Evolutionary conservation across 441 rosid species (phyloP).

Genomic region (Capsella rubella): DNA sequence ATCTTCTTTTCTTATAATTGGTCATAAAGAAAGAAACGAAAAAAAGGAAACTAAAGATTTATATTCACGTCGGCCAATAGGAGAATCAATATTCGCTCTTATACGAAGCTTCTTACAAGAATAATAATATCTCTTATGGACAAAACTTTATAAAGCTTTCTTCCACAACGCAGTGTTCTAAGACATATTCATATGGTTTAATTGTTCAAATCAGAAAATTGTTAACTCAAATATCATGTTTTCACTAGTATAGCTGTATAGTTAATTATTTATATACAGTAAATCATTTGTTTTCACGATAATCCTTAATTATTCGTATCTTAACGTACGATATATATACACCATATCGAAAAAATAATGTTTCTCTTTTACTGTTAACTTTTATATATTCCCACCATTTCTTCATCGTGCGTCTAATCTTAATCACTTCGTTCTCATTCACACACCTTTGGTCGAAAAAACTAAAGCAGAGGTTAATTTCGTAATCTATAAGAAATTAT

Average conservation of each 20-base stretch:
- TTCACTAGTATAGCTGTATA: too few relatives aligned
- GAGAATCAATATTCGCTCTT: slow-evolving; percentile 24
- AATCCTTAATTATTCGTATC: too few relatives aligned
- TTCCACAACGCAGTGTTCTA: neutral
- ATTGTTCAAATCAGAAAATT: neutral
- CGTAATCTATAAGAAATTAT: slow-evolving; percentile 25
- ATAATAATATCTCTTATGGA: slow-evolving; percentile 2
- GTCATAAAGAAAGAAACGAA: slow-evolving; percentile 14
- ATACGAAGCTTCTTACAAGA: slow-evolving; percentile 16
- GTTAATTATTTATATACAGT: too few relatives aligned
- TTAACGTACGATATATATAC: too few relatives aligned
- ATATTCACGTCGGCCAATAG: slow-evolving; percentile 7
- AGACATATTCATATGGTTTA: neutral
- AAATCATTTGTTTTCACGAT: too few relatives aligned
- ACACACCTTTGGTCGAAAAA: slow-evolving; percentile 16
- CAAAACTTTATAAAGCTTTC: neutral
- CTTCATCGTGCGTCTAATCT: slow-evolving; percentile 1
- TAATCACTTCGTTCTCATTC: slow-evolving; percentile 18
- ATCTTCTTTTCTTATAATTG: neutral
- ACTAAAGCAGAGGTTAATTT: slow-evolving; percentile 1
- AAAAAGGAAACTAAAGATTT: slow-evolving; percentile 1
- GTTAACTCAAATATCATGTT: neutral
- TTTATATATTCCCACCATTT: slow-evolving; percentile 4
- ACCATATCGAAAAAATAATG: too few relatives aligned
- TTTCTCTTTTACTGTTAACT: neutral